Percentiles rank a stretch among this genome's conserved stretches.
phyloP scores from a whole-genome alignment of 305 asterid species.

The Solanum hybrid region DNA sequence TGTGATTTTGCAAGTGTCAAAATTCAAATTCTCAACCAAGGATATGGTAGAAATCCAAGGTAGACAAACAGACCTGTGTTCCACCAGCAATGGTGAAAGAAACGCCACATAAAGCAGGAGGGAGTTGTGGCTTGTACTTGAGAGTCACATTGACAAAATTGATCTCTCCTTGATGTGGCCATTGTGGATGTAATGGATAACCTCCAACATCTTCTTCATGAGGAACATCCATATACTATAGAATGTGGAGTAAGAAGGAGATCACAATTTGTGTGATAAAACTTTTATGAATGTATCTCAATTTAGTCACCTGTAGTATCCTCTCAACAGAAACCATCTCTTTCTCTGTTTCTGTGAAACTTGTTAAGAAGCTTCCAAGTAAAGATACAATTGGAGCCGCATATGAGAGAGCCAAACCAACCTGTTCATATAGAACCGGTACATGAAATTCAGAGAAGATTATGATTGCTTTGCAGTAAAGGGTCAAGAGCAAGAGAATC shows the following conservation, averaged over 20 bases:
- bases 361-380: constrained; percentile 81
- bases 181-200: constrained; percentile 23
- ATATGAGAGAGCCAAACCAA: constrained; percentile 92
- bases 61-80: constrained; percentile 48
- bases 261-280: not conserved
- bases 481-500: not conserved
- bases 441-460: not conserved
- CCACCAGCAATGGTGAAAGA: constrained; percentile 60
- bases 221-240: constrained; percentile 83
- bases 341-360: constrained; percentile 95
- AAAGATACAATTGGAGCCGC: constrained; percentile 84
- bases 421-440: constrained; percentile 25
- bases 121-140: constrained; percentile 59
- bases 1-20: not conserved
- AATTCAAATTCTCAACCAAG: not conserved
- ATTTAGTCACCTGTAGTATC: constrained; percentile 60
- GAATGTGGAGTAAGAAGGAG: constrained; percentile 4
- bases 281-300: not conserved
- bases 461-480: not conserved
- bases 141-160: constrained; percentile 77
- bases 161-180: constrained; percentile 74
- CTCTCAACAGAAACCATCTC: constrained; percentile 99
- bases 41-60: not conserved
- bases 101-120: constrained; percentile 58
- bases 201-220: constrained; percentile 52